Evolutionary conservation across 768 basidiomycete species (phyloP).

Genomic region (Leccinum broughii): DNA sequence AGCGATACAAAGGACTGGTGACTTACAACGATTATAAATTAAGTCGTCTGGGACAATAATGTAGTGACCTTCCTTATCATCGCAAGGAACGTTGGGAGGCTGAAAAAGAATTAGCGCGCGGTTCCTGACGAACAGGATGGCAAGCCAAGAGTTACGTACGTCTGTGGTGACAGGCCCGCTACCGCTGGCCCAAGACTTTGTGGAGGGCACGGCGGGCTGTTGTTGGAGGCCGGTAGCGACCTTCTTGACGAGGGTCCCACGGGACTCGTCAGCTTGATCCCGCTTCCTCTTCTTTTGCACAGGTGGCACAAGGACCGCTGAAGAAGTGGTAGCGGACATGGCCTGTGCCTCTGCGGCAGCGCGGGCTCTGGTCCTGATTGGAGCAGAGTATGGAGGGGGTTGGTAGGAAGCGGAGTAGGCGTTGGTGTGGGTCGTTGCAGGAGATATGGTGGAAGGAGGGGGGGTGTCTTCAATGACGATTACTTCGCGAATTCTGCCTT

Average conservation of each 20-base stretch:
- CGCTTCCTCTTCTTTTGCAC: slow-evolving; percentile 83
- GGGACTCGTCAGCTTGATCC: slow-evolving; percentile 72
- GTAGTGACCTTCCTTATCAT: slow-evolving; percentile 99
- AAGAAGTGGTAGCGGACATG: slow-evolving; percentile 62
- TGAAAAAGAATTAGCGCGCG: slow-evolving; percentile 36
- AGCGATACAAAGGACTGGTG: slow-evolving; percentile 2
- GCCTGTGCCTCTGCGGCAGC: slow-evolving; percentile 86
- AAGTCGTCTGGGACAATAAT: slow-evolving; percentile 91
- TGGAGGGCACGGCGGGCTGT: slow-evolving; percentile 47
- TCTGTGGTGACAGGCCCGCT: slow-evolving; percentile 66
- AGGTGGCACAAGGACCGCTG: slow-evolving; percentile 64
- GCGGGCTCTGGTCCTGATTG: slow-evolving; percentile 80
- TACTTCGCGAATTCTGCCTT: slow-evolving; percentile 78
- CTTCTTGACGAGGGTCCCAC: slow-evolving; percentile 68
- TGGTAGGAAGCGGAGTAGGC: slow-evolving; percentile 80
- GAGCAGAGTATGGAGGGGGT: slow-evolving; percentile 71
- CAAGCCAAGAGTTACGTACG: slow-evolving; percentile 45
- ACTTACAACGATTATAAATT: slow-evolving; percentile 81
- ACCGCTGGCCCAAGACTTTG: slow-evolving; percentile 69
- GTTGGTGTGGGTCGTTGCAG: slow-evolving; percentile 67
- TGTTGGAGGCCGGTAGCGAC: slow-evolving; percentile 50
- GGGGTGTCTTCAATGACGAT: slow-evolving; percentile 94
- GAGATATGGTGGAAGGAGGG: slow-evolving; percentile 72
- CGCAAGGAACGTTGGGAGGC: slow-evolving; percentile 78
- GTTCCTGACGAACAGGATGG: slow-evolving; percentile 22